Conservation (phyloP, 2,329 filamentous ascomycete species). For the Apiospora marii region DNA sequence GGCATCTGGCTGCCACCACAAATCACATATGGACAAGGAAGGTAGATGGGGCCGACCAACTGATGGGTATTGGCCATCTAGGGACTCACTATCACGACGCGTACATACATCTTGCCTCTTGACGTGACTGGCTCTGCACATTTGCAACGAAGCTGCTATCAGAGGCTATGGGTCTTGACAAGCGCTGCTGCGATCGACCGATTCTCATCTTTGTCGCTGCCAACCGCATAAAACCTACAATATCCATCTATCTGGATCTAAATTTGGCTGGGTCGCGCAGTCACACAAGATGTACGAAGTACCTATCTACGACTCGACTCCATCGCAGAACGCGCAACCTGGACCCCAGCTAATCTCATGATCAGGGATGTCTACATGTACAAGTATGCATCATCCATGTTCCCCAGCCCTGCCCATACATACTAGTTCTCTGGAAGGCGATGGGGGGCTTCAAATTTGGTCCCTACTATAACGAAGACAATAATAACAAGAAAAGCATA, state of each 20-base stretch:
- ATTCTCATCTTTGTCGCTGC: not conserved
- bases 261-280: not conserved
- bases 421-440: slow-evolving; percentile 3
- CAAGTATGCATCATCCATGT: slow-evolving; percentile 8
- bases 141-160: not conserved
- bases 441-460: not conserved
- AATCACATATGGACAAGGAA: slow-evolving; percentile 15
- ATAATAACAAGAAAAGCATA: slow-evolving; percentile 2
- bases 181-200: not conserved
- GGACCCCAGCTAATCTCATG: slow-evolving; percentile 16
- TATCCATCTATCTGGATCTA: not conserved
- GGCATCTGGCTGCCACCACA: slow-evolving; percentile 9
- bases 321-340: not conserved
- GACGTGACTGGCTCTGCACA: not conserved
- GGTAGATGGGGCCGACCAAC: not conserved
- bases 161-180: not conserved
- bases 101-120: not conserved
- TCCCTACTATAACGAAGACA: slow-evolving; percentile 4
- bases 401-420: not conserved
- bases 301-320: slow-evolving; percentile 10
- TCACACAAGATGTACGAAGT: slow-evolving; percentile 11
- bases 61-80: not conserved
- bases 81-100: not conserved
- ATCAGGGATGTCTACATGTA: not conserved
- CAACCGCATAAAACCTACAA: not conserved